These are phyloP conservation scores for Trypethelium eluteriae DNA, from an alignment of 495 filamentous ascomycete genomes.

Conservation along the genomic window DNA sequence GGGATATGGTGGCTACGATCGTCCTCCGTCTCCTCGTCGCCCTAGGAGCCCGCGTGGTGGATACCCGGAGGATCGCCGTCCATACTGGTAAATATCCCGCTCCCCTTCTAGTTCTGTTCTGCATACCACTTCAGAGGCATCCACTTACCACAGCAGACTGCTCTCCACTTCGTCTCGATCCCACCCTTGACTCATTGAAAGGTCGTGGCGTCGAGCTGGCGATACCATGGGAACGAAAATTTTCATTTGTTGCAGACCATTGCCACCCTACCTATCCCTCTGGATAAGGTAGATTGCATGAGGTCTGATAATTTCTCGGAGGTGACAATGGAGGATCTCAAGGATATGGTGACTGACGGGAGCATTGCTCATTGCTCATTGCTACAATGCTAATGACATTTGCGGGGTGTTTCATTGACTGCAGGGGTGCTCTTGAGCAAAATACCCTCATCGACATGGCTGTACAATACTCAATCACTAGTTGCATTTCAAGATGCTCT, in stretches of 20 bases:
- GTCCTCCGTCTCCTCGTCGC: constrained; percentile 46
- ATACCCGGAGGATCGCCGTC: constrained; percentile 17
- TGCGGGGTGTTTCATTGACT: neutral
- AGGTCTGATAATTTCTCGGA: no score
- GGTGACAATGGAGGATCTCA: neutral
- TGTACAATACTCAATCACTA: neutral
- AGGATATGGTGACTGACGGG: neutral
- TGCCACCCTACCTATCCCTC: no score
- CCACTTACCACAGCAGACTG: neutral
- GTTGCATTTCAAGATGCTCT: neutral
- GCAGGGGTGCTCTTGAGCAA: neutral
- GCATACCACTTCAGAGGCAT: neutral
- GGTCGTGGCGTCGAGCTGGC: neutral
- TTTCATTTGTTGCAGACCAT: no score
- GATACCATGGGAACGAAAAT: neutral
- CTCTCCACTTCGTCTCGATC: neutral
- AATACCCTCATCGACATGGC: neutral
- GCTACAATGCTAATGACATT: neutral
- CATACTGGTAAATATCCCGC: constrained; percentile 34
- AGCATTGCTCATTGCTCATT: neutral
- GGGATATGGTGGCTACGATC: constrained; percentile 42
- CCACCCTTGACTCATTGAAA: neutral
- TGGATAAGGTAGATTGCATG: no score
- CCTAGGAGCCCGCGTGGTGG: constrained; percentile 31
- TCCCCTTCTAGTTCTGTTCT: neutral